Percentiles rank a stretch among this genome's conserved stretches.
phyloP scores from a whole-genome alignment of 2,329 filamentous ascomycete species.

The Beauveria brongniartii region DNA sequence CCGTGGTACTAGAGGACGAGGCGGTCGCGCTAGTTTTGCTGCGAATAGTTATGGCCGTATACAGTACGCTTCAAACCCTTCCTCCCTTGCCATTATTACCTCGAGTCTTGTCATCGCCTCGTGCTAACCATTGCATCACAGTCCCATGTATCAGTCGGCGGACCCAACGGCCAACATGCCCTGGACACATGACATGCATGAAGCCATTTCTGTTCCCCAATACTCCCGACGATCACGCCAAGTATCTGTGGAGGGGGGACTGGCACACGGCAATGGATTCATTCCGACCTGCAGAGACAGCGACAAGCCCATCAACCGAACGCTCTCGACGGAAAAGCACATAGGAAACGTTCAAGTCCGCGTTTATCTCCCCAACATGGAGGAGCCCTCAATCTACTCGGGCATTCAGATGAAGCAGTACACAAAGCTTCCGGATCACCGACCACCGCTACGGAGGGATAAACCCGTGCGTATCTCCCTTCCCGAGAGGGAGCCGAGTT shows the following conservation, averaged over 20 bases:
- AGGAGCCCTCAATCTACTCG: constrained; percentile 60
- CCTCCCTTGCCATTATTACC: not conserved
- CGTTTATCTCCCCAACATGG: constrained; percentile 71
- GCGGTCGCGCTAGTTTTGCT: constrained; percentile 50
- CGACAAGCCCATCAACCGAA: constrained; percentile 60
- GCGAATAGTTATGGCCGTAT: constrained; percentile 48
- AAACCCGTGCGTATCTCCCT: constrained; percentile 94
- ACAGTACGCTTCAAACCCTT: constrained; percentile 43
- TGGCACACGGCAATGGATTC: constrained; percentile 44
- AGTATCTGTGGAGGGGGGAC: constrained; percentile 37
- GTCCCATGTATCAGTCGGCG: constrained; percentile 35
- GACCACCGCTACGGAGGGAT: constrained; percentile 86
- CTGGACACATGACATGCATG: constrained; percentile 95
- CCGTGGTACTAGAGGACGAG: constrained; percentile 52
- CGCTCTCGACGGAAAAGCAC: constrained; percentile 74
- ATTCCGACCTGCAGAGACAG: constrained; percentile 52
- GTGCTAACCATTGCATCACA: constrained; percentile 21
- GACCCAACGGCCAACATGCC: constrained; percentile 62
- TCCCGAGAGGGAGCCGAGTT: constrained; percentile 68
- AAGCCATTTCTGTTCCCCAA: constrained; percentile 46
- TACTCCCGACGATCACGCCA: constrained; percentile 34
- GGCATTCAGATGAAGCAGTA: constrained; percentile 81
- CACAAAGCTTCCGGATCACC: constrained; percentile 88
- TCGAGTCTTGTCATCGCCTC: not conserved
- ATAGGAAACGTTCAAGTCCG: constrained; percentile 81